Conservation (phyloP, 2,329 filamentous ascomycete genomes). For the Penicillium sp. region DNA sequence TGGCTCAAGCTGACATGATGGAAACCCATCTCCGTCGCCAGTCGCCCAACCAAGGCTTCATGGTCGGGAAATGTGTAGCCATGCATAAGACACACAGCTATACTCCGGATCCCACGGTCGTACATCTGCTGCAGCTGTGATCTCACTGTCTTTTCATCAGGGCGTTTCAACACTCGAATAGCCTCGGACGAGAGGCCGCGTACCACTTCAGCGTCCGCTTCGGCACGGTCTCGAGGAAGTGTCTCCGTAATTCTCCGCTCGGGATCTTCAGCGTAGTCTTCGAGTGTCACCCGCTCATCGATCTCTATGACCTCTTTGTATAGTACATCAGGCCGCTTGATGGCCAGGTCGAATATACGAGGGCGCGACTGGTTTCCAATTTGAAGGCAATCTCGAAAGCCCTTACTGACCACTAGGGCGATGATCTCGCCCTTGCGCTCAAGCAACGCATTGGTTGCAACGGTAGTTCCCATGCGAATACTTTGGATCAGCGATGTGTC, state of each 20-base stretch:
- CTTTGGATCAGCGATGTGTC: slow-evolving; percentile 81
- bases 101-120: slow-evolving; percentile 66
- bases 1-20: slow-evolving; percentile 74
- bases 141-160: slow-evolving; percentile 49
- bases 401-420: slow-evolving; percentile 78
- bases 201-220: slow-evolving; percentile 52
- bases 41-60: slow-evolving; percentile 67
- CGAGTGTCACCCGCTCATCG: slow-evolving; percentile 81
- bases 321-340: slow-evolving; percentile 77
- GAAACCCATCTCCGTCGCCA: slow-evolving; percentile 77
- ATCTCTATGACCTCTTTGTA: slow-evolving; percentile 84
- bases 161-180: slow-evolving; percentile 62
- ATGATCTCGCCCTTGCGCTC: slow-evolving; percentile 87
- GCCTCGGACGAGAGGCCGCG: slow-evolving; percentile 68
- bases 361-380: slow-evolving; percentile 90
- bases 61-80: slow-evolving; percentile 87
- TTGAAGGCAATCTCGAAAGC: slow-evolving; percentile 78
- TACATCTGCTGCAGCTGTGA: slow-evolving; percentile 61
- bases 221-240: slow-evolving; percentile 32
- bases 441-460: slow-evolving; percentile 84
- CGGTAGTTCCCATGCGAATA: slow-evolving; percentile 93
- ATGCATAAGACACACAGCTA: slow-evolving; percentile 88
- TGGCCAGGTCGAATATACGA: slow-evolving; percentile 84
- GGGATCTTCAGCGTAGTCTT: slow-evolving; percentile 88
- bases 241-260: slow-evolving; percentile 53